phyloP scores from a whole-genome alignment of 2,329 filamentous ascomycete genomes.

The Coniochaeta sp. region DNA sequence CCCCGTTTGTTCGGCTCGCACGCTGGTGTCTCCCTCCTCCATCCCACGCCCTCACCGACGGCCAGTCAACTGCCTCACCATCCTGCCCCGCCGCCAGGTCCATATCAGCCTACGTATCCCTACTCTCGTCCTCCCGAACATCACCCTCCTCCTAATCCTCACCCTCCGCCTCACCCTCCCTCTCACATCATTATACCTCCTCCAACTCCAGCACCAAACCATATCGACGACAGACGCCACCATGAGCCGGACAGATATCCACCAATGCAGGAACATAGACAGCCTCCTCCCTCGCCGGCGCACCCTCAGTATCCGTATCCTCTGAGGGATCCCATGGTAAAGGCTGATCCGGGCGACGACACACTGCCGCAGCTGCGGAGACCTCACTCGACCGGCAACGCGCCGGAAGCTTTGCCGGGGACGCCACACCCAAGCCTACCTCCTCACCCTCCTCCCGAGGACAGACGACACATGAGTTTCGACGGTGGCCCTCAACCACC shows the following conservation, averaged over 20 bases:
- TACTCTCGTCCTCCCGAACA: constrained; percentile 28
- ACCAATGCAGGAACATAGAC: constrained; percentile 46
- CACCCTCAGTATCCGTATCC: constrained; percentile 28
- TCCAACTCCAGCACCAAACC: constrained; percentile 23
- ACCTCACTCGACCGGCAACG: constrained; percentile 42
- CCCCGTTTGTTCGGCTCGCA: constrained; percentile 35
- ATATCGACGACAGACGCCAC: constrained; percentile 47
- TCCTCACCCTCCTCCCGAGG: constrained; percentile 31
- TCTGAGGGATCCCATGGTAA: constrained; percentile 44
- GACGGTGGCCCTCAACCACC: constrained; percentile 37
- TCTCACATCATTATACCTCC: constrained; percentile 20
- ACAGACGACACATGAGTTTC: constrained; percentile 45
- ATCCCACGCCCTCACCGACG: constrained; percentile 27
- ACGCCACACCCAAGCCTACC: constrained; percentile 22
- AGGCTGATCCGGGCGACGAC: constrained; percentile 47
- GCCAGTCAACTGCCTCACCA: constrained; percentile 25
- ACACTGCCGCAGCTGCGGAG: constrained; percentile 35
- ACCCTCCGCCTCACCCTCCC: constrained; percentile 15
- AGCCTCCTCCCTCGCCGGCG: constrained; percentile 23
- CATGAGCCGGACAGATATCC: constrained; percentile 48
- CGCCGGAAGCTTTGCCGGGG: constrained; percentile 24
- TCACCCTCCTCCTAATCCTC: constrained; percentile 13
- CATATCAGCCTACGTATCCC: constrained; percentile 28
- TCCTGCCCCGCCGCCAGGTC: constrained; percentile 25
- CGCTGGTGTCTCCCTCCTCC: neutral